Percentiles rank a stretch among this genome's conserved stretches.
These are phyloP conservation scores for Podospora conica DNA, from an alignment of 495 filamentous ascomycete genomes.

Conservation along the genomic window DNA sequence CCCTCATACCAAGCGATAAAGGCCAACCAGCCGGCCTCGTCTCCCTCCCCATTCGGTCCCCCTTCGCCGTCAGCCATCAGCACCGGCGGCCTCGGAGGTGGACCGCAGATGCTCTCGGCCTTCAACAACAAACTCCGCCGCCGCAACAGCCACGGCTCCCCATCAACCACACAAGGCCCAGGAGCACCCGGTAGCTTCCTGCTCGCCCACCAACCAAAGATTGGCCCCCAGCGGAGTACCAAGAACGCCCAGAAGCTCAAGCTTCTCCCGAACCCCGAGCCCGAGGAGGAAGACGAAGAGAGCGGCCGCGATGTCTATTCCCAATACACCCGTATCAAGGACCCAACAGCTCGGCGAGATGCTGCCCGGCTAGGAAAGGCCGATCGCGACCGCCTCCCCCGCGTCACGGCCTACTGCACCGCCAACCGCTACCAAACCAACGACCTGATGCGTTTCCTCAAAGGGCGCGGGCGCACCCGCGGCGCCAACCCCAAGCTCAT, in stretches of 20 bases:
- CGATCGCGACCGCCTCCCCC: slow-evolving; percentile 76
- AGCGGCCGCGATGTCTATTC: slow-evolving; percentile 93
- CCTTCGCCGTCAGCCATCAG: slow-evolving; percentile 18
- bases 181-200: slow-evolving; percentile 26
- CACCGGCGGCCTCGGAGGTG: slow-evolving; percentile 28
- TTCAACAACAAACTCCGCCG: slow-evolving; percentile 82
- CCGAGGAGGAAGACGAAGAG: slow-evolving; percentile 79
- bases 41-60: slow-evolving; percentile 10
- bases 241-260: slow-evolving; percentile 96
- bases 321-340: slow-evolving; percentile 89
- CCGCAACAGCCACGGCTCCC: slow-evolving; percentile 67
- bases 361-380: slow-evolving; percentile 90
- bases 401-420: slow-evolving; percentile 95
- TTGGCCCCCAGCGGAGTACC: slow-evolving; percentile 89
- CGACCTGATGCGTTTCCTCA: slow-evolving; percentile 78
- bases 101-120: slow-evolving; percentile 68
- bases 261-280: slow-evolving; percentile 81
- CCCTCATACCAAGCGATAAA: slow-evolving; percentile 16
- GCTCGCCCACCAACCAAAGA: slow-evolving; percentile 56
- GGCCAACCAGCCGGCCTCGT: slow-evolving; percentile 8
- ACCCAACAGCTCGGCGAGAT: slow-evolving; percentile 87
- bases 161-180: slow-evolving; percentile 21
- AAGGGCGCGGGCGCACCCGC: slow-evolving; percentile 65
- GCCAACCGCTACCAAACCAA: slow-evolving; percentile 86
- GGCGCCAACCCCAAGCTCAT: slow-evolving; percentile 83